Base-by-base conservation (phyloP, 108 stramenopile genomes). In the Tribonema minus region DNA sequence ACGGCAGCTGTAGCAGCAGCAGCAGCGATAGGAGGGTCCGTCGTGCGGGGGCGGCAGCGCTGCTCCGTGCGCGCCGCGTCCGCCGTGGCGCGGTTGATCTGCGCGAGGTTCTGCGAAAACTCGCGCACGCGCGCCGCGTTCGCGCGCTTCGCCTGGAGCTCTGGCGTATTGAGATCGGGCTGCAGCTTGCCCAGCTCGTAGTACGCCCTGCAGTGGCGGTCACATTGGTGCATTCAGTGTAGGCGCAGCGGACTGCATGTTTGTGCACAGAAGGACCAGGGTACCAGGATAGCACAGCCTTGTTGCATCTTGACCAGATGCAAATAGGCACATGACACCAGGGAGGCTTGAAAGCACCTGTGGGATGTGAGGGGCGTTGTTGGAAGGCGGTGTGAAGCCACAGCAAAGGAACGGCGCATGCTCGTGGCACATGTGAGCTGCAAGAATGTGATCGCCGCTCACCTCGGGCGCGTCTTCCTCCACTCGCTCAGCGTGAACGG, bases 101-200 rank as follows among this genome's bases (percentile, higher is more conserved):
- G 34, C n/a, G 67, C 58, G 23, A 79, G 68, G 33, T 79, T 79
- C 2, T 20, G 27, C 25, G 66, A 79, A 3, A 79, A 79, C 30
- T 79, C 77, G 31, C 59, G 46, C 3, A 70, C 38, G 5, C 77
- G 37, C 39, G 65, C 77, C 6, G 77, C 77, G 40, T 79, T 79
- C 4, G 67, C 77, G 23, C 77, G 67, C 77, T 79, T 79, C 4
- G 77, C 77, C 26, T 66, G 27, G 3, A 79, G 68, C 59, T 79
- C 68, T 23, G 68, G 67, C 37, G 77, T 70, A 29, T 70, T 7
- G 9, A 79, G 77, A 3, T 79, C 77, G 3, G 77, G 77, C 30
- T 79, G 77, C 28, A 79, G 68, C 58, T 79, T 79, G 30, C 77
- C 77, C 3, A 79, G 77, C 60, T 79, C 68, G 38, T 68, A 33